phyloP scores from a whole-genome alignment of 2,329 filamentous ascomycete genomes.

The Stagonosporopsis vannaccii region DNA sequence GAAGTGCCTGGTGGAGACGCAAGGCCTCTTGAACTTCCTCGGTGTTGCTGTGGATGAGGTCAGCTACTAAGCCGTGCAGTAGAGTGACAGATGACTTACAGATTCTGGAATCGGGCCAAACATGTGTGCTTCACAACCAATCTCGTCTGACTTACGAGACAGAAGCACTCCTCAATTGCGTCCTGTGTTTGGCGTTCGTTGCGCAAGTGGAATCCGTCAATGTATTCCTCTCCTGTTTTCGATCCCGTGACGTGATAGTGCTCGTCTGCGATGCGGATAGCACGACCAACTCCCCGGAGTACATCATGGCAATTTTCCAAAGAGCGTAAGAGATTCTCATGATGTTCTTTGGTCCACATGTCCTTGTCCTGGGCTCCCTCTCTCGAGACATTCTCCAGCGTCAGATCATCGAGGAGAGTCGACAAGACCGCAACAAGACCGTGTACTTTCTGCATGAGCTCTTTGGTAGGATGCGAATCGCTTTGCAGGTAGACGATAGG shows the following conservation, averaged over 20 bases:
- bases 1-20: not conserved
- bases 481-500: not conserved
- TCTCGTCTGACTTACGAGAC: not conserved
- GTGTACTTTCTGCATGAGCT: not conserved
- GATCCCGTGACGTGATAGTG: not conserved
- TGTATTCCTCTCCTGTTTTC: not conserved
- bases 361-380: not conserved
- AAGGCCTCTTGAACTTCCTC: not conserved
- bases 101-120: not conserved
- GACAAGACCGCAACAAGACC: slow-evolving; percentile 1
- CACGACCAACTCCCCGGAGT: not conserved
- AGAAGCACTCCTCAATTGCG: not conserved
- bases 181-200: not conserved
- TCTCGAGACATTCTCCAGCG: not conserved
- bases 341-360: slow-evolving; percentile 5
- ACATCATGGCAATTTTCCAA: not conserved
- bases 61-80: not conserved
- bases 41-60: not conserved
- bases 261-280: not conserved
- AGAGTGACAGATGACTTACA: not conserved
- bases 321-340: not conserved
- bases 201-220: not conserved
- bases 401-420: not conserved
- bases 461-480: not conserved
- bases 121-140: not conserved